Evolutionary conservation across 495 filamentous ascomycete genomes (phyloP), one percentile per base, ranked within the genome.

Genomic region (Daldinia bambusicola): DNA sequence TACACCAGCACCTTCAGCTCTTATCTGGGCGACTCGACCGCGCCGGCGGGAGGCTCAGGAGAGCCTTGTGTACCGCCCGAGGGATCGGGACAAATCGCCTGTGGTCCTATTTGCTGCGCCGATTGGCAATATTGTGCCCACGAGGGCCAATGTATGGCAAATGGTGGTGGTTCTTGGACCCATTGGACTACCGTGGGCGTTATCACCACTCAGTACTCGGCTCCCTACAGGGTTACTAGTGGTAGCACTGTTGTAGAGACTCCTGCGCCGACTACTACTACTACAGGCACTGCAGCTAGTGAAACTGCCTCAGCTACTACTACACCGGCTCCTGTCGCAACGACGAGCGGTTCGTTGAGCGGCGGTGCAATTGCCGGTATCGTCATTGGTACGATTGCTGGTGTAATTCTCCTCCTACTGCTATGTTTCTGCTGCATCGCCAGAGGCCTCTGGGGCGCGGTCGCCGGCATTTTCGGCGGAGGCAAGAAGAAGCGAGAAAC

Each of bases 301-400:
- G 70, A 81, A 71, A 61, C 78, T 77, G 55, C 80, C 79, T 67
- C 89, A 84, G 60, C 83, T n/a, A 71, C 70, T n/a, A 70, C 81
- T 0, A 72, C 81, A 60, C 77, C 83, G 71, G 84, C 74, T 18
- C 76, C 75, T 10, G 74, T 69, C 41, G 79, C 60, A 63, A 68
- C 61, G 55, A 83, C 75, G 38, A 77, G 84, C 63, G 82, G 84
- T 56, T 86, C 87, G 51, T 83, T 97, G 52, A 93, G 90, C 75
- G 88, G 87, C 55, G 94, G 94, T 64, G 94, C 93, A 26, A 97
- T 97, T 73, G 94, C 94, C n/a, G 94, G 94, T 48, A 97, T 97
- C 70, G 94, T 97, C 67, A 91, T 97, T 55, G 94, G 94, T 69
- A 88, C 89, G 5, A 86, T 97, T 70, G 88, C 86, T n/a, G 94